phyloP scores from a whole-genome alignment of 345 rosid genomes.

The Salix exigua region DNA sequence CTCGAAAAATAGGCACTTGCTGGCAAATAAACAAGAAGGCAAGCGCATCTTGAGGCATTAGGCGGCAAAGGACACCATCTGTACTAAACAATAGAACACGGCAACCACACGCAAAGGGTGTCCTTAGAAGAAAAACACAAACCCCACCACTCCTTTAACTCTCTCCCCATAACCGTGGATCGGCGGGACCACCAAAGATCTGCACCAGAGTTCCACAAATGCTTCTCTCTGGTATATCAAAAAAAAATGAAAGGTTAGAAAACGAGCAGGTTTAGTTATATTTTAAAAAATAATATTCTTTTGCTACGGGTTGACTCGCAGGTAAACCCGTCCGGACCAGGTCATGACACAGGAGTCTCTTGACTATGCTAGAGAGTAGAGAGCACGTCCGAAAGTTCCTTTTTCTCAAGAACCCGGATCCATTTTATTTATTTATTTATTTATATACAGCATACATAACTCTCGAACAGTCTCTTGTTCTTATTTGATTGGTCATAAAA shows the following conservation, averaged over 20 bases:
- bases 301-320: too few species aligned
- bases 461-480: too few species aligned
- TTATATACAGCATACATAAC: too few species aligned
- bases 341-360: too few species aligned
- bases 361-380: too few species aligned
- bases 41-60: background rate
- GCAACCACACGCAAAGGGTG: constrained; percentile 22
- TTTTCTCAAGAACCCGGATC: too few species aligned
- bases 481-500: background rate
- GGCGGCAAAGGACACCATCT: background rate
- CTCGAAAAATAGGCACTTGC: background rate
- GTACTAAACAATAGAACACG: background rate
- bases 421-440: too few species aligned
- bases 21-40: background rate
- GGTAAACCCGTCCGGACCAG: too few species aligned
- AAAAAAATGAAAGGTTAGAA: too few species aligned
- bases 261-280: too few species aligned
- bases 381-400: too few species aligned
- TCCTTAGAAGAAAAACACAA: constrained; percentile 9
- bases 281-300: too few species aligned
- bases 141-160: background rate
- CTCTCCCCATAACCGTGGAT: background rate
- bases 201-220: constrained; percentile 18
- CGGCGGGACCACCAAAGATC: constrained; percentile 26
- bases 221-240: background rate